These are phyloP conservation scores for Colletotrichum chlorophyti DNA, from an alignment of 2,329 filamentous ascomycete genomes.

Conservation along the genomic window DNA sequence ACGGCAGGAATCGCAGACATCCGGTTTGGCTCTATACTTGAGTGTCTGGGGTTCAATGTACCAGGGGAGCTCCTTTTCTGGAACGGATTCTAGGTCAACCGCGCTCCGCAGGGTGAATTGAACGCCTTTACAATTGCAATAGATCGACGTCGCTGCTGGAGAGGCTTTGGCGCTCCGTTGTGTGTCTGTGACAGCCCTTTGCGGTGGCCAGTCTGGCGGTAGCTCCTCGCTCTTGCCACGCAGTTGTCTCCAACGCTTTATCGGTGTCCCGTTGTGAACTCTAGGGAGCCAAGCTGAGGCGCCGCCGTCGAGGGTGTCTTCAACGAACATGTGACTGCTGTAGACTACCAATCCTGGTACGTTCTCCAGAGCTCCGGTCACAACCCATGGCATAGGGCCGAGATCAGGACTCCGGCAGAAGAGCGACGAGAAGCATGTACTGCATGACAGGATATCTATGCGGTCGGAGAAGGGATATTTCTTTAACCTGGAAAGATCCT, in stretches of 20 bases:
- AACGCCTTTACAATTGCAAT: constrained; percentile 55
- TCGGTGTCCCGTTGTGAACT: constrained; percentile 32
- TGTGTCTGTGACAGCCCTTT: constrained; percentile 12
- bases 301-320: constrained; percentile 60
- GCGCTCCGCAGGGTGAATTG: constrained; percentile 45
- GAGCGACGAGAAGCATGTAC: constrained; percentile 49
- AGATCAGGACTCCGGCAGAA: constrained; percentile 42
- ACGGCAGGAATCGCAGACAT: constrained; percentile 56
- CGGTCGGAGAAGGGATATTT: constrained; percentile 44
- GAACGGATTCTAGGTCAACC: constrained; percentile 36
- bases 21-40: constrained; percentile 47
- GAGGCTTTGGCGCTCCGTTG: neutral
- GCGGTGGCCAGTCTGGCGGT: constrained; percentile 38
- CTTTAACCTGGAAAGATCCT: constrained; percentile 38
- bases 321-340: constrained; percentile 50
- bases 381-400: constrained; percentile 35
- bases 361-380: constrained; percentile 47
- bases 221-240: constrained; percentile 36
- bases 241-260: constrained; percentile 36
- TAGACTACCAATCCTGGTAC: constrained; percentile 39
- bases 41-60: constrained; percentile 50
- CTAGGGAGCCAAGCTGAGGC: constrained; percentile 52
- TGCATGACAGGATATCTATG: constrained; percentile 48
- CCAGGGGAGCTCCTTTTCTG: constrained; percentile 38
- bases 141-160: constrained; percentile 41